Evolutionary conservation across 192 early-diverging fungal species (phyloP).

Genomic region (Mortierella alpina): DNA sequence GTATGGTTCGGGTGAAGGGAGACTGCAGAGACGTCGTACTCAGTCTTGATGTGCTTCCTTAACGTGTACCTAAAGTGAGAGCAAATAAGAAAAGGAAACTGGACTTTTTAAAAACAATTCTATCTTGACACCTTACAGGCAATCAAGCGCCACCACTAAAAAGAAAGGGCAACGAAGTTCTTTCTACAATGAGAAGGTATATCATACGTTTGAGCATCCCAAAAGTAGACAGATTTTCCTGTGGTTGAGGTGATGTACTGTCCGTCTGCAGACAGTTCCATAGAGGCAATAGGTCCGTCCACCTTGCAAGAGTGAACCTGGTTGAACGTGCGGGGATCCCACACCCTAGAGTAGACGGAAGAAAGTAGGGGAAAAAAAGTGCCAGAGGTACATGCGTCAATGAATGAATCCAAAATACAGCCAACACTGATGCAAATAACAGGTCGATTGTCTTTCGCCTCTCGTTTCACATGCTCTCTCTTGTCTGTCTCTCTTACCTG

Average conservation of each 20-base stretch:
- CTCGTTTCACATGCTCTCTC: not conserved
- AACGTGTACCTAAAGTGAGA: slow-evolving; percentile 49
- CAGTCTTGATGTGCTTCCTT: slow-evolving; percentile 65
- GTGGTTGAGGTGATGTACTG: slow-evolving; percentile 81
- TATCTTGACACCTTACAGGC: not conserved
- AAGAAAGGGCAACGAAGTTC: not conserved
- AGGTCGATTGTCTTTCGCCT: too few species aligned
- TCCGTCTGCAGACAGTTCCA: slow-evolving; percentile 81
- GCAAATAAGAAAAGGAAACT: not conserved
- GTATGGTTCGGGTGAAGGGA: slow-evolving; percentile 84
- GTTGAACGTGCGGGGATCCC: slow-evolving; percentile 78
- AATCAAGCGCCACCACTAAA: not conserved
- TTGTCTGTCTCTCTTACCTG: slow-evolving; percentile 28
- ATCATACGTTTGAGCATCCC: slow-evolving; percentile 74
- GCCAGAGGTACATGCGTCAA: not conserved
- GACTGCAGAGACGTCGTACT: slow-evolving; percentile 80
- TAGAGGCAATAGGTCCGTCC: slow-evolving; percentile 73
- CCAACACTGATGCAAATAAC: not conserved
- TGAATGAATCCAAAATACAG: not conserved
- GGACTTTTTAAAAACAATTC: not conserved
- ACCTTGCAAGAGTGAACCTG: slow-evolving; percentile 73
- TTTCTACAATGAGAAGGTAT: not conserved
- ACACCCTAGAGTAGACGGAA: slow-evolving; percentile 58
- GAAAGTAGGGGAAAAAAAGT: not conserved
- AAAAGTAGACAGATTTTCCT: slow-evolving; percentile 79